Conservation (phyloP, 805 yeast species). For the Wickerhamomyces hampshirensis region DNA sequence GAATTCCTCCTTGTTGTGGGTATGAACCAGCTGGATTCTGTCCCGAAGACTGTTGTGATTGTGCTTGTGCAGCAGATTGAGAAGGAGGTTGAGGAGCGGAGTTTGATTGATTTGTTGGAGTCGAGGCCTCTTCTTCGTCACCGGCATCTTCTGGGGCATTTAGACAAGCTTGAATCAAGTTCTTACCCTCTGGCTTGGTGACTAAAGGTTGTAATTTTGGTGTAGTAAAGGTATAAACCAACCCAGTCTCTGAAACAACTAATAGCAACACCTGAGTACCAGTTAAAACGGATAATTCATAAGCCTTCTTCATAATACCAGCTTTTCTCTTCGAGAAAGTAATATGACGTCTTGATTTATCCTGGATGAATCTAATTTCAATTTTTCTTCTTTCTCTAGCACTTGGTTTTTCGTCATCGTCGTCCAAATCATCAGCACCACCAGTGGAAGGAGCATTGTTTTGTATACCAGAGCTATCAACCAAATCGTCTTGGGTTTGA, state of each 20-base stretch:
- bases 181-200: constrained; percentile 95
- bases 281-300: constrained; percentile 91
- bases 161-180: constrained; percentile 91
- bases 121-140: constrained; percentile 34
- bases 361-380: constrained; percentile 95
- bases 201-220: constrained; percentile 98
- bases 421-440: constrained; percentile 30
- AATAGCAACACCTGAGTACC: constrained; percentile 94
- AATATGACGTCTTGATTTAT: constrained; percentile 95
- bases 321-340: constrained; percentile 98
- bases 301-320: constrained; percentile 99
- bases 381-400: constrained; percentile 77
- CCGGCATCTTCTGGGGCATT: constrained; percentile 87
- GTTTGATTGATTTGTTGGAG: constrained; percentile 30
- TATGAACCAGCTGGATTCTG: constrained; percentile 28
- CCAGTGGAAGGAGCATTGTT: constrained; percentile 6
- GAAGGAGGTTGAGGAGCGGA: constrained; percentile 30
- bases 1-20: constrained; percentile 36
- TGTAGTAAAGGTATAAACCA: constrained; percentile 97
- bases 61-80: constrained; percentile 23
- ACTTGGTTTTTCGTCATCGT: constrained; percentile 41
- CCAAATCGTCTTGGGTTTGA: constrained; percentile 20
- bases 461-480: constrained; percentile 14
- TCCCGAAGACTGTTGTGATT: constrained; percentile 17
- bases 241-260: constrained; percentile 97